Evolutionary conservation across 2,329 filamentous ascomycete genomes (phyloP).

Genomic region (Nemania diffusa): DNA sequence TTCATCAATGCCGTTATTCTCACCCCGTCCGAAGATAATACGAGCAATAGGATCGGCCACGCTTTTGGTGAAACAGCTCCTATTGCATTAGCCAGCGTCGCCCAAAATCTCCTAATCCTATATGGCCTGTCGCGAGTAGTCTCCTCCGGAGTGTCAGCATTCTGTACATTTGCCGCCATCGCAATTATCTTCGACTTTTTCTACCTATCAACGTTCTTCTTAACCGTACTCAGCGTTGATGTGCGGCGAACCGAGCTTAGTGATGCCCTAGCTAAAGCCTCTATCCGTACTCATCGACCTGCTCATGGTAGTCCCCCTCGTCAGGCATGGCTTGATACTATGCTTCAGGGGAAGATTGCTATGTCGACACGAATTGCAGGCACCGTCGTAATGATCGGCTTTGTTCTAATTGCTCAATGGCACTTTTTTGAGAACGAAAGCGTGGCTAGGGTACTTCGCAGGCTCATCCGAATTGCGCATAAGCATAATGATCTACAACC

Average conservation of each 20-base stretch:
- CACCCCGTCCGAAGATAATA: constrained; percentile 74
- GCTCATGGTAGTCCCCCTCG: constrained; percentile 45
- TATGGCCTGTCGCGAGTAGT: constrained; percentile 73
- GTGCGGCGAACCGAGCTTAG: constrained; percentile 79
- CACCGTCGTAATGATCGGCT: constrained; percentile 76
- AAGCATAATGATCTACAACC: constrained; percentile 43
- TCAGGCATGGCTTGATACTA: constrained; percentile 68
- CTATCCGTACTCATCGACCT: constrained; percentile 52
- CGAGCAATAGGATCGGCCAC: constrained; percentile 75
- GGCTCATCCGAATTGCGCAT: constrained; percentile 49
- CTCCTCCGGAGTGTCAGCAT: constrained; percentile 76
- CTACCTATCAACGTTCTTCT: constrained; percentile 82
- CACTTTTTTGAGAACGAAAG: constrained; percentile 76
- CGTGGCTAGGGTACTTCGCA: constrained; percentile 51
- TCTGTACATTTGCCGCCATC: constrained; percentile 80
- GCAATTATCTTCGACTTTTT: constrained; percentile 82
- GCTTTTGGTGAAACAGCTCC: constrained; percentile 79
- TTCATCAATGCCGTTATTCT: constrained; percentile 81
- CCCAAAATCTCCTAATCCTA: constrained; percentile 75
- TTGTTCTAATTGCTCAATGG: constrained; percentile 78
- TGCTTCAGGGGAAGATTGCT: constrained; percentile 72
- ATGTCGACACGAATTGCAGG: constrained; percentile 80
- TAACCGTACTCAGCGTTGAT: constrained; percentile 82
- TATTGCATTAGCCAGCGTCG: constrained; percentile 72
- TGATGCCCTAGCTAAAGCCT: constrained; percentile 72